Conservation (phyloP, 1,284 basidiomycete genomes). For the Ceratobasidium sp. region DNA sequence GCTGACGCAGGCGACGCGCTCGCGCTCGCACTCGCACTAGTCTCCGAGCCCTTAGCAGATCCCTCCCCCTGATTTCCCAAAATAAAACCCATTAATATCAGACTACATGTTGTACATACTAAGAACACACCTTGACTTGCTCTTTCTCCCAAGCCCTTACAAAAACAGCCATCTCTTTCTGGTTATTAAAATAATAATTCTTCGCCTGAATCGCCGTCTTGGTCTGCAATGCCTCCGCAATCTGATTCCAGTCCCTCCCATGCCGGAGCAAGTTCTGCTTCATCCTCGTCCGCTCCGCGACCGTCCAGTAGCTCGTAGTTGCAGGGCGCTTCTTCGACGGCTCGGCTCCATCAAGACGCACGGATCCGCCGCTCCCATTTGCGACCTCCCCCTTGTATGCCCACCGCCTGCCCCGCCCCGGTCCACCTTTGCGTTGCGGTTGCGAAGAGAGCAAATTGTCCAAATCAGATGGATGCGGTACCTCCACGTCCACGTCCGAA, state of each 20-base stretch:
- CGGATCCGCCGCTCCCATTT: constrained; percentile 33
- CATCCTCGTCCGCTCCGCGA: constrained; percentile 64
- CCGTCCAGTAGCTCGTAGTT: constrained; percentile 62
- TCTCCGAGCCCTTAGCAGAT: background rate
- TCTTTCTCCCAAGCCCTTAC: constrained; percentile 52
- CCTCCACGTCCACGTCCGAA: constrained; percentile 28
- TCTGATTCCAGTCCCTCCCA: constrained; percentile 79
- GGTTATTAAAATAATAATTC: constrained; percentile 69
- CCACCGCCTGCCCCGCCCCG: constrained; percentile 39
- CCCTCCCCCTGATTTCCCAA: constrained; percentile 10
- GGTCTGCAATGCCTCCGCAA: constrained; percentile 76
- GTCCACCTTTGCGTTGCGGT: constrained; percentile 36
- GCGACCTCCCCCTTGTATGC: constrained; percentile 38
- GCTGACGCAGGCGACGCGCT: constrained; percentile 9
- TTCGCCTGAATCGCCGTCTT: constrained; percentile 84
- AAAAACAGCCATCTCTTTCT: constrained; percentile 60
- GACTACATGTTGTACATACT: background rate
- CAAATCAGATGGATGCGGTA: constrained; percentile 29
- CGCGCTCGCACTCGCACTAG: background rate
- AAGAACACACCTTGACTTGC: constrained; percentile 33
- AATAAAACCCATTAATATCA: constrained; percentile 4
- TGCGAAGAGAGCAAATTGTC: constrained; percentile 38
- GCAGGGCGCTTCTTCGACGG: constrained; percentile 50
- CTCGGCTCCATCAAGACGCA: constrained; percentile 37
- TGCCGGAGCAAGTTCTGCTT: constrained; percentile 70